Percentiles rank a stretch among this genome's conserved stretches.
Conservation (phyloP, 106 monocot species). For the Dioscorea dumetorum region DNA sequence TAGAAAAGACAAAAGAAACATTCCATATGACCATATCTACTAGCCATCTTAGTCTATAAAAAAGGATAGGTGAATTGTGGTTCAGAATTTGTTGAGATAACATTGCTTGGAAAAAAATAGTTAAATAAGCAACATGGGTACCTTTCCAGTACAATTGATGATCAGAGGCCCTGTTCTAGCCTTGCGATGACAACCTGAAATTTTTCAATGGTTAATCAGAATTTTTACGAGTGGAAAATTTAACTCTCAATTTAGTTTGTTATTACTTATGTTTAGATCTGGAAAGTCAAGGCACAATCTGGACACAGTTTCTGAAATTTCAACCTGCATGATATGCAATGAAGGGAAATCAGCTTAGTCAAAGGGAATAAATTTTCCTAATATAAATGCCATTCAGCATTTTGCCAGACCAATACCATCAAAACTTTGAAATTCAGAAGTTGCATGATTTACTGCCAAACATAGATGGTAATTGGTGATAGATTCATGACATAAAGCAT, state of each 20-base stretch:
- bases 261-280: constrained; percentile 71
- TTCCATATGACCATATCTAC: not conserved
- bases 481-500: not conserved
- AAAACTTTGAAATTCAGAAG: not conserved
- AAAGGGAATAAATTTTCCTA: not conserved
- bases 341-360: not conserved
- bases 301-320: constrained; percentile 43
- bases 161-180: constrained; percentile 65
- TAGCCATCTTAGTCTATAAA: not conserved
- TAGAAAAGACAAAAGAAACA: not conserved
- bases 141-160: constrained; percentile 81
- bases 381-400: not conserved
- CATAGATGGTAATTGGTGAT: not conserved
- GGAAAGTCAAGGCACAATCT: constrained; percentile 58
- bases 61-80: not conserved
- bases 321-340: constrained; percentile 35
- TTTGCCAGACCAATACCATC: not conserved
- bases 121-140: constrained; percentile 1
- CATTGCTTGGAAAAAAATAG: not conserved
- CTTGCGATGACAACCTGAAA: constrained; percentile 65
- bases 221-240: not conserved
- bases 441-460: not conserved
- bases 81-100: not conserved
- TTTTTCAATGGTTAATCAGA: not conserved
- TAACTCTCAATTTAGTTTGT: not conserved